phyloP scores from a whole-genome alignment of 1,284 basidiomycete species.

The Marasmius sp. region DNA sequence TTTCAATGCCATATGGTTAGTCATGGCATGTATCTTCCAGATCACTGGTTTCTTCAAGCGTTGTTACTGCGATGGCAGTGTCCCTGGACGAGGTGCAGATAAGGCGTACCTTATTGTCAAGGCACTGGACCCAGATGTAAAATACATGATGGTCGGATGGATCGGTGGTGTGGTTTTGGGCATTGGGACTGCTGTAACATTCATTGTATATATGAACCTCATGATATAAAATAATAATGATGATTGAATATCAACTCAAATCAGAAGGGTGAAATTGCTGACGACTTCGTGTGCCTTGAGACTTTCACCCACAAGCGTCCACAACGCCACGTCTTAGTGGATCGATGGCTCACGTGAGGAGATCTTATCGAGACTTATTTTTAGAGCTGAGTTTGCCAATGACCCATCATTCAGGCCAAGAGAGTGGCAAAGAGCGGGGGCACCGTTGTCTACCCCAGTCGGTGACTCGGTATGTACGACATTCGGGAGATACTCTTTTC shows the following conservation, averaged over 20 bases:
- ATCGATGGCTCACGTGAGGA: background rate
- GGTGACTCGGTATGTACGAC: no score
- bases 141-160: slow-evolving; percentile 17
- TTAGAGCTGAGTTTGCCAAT: no score
- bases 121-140: slow-evolving; percentile 9
- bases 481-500: no score
- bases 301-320: no score
- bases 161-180: slow-evolving; percentile 19
- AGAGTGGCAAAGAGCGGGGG: no score
- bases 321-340: no score
- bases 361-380: background rate
- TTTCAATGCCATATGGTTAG: slow-evolving; percentile 30
- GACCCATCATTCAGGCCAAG: no score
- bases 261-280: no score
- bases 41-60: slow-evolving; percentile 33
- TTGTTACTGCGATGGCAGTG: slow-evolving; percentile 39
- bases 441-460: no score
- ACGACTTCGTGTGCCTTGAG: no score
- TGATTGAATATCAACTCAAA: background rate
- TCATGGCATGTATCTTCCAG: slow-evolving; percentile 33
- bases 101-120: slow-evolving; percentile 27
- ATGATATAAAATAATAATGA: background rate
- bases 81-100: slow-evolving; percentile 20
- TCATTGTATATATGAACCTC: slow-evolving; percentile 9
- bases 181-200: slow-evolving; percentile 14